Evolutionary conservation across 2,329 filamentous ascomycete genomes (phyloP), one percentile per base, ranked within the genome.

Genomic region (Dactylella cylindrospora): DNA sequence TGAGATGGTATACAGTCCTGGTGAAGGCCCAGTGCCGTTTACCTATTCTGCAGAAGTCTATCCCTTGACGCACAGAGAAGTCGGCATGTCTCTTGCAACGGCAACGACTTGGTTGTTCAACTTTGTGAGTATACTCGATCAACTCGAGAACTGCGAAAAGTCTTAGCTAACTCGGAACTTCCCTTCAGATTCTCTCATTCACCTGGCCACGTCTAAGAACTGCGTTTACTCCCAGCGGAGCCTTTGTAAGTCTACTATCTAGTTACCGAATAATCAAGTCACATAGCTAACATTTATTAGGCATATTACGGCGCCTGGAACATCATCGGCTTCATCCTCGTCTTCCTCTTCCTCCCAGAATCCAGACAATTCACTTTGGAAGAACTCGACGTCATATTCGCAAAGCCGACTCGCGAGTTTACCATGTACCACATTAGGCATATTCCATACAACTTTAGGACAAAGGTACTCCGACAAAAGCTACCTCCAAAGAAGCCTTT

Each of bases 41-140:
- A 84, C 81, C 0, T 85, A 85, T 69, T 83, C 80, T 0, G 82
- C 83, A 15, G 83, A 85, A 70, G 82, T 81, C 1, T 85, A 84
- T 68, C 82, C 82, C 3, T 73, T 84, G 1, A 83, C 84, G 64
- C 78, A 84, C 32, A 79, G 82, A 12, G 76, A 80, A 1, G 75
- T 82, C 43, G 81, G 81, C 32, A 84, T 84, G 81, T 79, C 79
- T 1, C 72, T 83, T 0, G 77, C 78, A 0, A 79, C 77, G 1
- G 77, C 78, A 0, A 79, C 77, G 1, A 78, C 76, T 0, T 79
- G 77, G 77, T 72, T 75, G 52, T 78, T 68, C 31, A 68, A 68
- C 41, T 68, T 62, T 51, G 49, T 44, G 23, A 44, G 49, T 38
- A 12, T 33, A 5, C 7, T 32, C 33, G 3, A 3, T 20, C n/a